These are phyloP conservation scores for Venturia oleaginea DNA, from an alignment of 2,329 filamentous ascomycete species.

Conservation along the genomic window DNA sequence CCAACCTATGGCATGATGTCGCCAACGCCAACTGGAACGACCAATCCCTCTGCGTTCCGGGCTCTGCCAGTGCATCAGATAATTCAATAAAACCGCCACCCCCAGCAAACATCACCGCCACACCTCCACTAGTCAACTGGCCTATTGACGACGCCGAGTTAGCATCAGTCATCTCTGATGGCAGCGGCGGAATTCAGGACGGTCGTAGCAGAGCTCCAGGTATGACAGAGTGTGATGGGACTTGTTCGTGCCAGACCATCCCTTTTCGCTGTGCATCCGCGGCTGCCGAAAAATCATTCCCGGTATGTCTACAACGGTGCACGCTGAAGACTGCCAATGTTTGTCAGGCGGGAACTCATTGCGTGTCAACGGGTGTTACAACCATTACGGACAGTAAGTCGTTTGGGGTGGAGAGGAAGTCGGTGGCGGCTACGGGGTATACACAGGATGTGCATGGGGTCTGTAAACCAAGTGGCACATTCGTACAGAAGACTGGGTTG, in stretches of 20 bases:
- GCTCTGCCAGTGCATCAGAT: not conserved
- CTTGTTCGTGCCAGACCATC: not conserved
- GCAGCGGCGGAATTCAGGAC: not conserved
- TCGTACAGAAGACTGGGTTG: not conserved
- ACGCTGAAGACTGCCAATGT: not conserved
- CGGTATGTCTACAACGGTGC: not conserved
- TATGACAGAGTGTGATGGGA: not conserved
- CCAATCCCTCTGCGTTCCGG: not conserved
- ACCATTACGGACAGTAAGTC: not conserved
- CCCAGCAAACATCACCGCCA: not conserved
- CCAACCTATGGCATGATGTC: conserved; percentile 28
- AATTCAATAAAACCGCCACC: not conserved
- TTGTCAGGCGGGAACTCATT: not conserved
- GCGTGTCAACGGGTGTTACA: not conserved
- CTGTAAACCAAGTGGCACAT: not conserved
- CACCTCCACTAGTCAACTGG: not conserved
- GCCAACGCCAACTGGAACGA: conserved; percentile 26
- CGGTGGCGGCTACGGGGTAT: not conserved
- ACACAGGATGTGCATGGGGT: not conserved
- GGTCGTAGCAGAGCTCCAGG: not conserved
- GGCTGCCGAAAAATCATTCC: not conserved
- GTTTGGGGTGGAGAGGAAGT: not conserved
- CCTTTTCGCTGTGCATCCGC: not conserved
- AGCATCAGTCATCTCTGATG: not conserved
- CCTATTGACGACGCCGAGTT: not conserved